Evolutionary conservation across 495 filamentous ascomycete genomes (phyloP).

Genomic region (Rostrohypoxylon terebratum): DNA sequence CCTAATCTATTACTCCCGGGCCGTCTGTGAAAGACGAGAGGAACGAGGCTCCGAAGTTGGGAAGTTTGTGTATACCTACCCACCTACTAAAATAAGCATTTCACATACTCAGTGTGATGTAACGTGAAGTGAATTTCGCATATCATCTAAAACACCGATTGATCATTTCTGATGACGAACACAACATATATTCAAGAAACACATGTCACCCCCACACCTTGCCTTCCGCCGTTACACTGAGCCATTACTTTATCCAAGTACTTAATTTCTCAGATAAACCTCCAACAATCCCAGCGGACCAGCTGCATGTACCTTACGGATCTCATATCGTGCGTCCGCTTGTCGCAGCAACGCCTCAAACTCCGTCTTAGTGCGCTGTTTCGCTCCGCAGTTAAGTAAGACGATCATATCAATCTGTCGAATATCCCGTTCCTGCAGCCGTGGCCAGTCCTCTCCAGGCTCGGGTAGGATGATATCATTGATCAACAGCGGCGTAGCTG

Average conservation of each 20-base stretch:
- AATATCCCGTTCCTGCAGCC: neutral
- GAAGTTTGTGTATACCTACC: conserved; percentile 32
- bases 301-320: neutral
- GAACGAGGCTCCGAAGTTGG: too few species aligned
- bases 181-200: too few species aligned
- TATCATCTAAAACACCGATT: too few species aligned
- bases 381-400: neutral
- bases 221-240: neutral
- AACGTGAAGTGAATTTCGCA: neutral
- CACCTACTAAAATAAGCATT: neutral
- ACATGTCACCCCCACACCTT: neutral
- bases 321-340: neutral
- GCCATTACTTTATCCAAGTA: neutral
- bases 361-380: neutral
- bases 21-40: neutral
- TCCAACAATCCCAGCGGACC: neutral
- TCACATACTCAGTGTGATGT: neutral
- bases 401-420: neutral
- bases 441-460: neutral
- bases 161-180: too few species aligned
- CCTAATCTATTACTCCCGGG: too few species aligned
- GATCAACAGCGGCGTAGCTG: neutral
- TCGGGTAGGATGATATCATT: neutral
- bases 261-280: neutral
- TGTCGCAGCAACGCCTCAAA: neutral